Conservation (phyloP, 441 rosid genomes). For the Arabidopsis hybrid region DNA sequence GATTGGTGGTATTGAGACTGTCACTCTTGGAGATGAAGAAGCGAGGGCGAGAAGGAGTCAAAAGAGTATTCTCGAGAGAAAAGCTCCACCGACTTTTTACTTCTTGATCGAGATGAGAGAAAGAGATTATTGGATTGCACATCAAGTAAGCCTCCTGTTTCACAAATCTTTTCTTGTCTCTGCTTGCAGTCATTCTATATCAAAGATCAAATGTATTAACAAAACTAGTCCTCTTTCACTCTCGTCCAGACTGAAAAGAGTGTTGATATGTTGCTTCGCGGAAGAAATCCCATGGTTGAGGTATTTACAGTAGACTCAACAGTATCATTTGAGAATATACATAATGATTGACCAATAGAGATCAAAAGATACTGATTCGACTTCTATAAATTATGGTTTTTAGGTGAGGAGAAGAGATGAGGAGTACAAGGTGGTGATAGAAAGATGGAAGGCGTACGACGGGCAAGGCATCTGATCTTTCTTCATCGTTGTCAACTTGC, state of each 20-base stretch:
- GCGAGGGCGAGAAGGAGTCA: slow-evolving; percentile 62
- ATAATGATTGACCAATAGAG: neutral
- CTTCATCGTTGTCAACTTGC: neutral
- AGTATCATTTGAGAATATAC: neutral
- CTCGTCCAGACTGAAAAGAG: slow-evolving; percentile 68
- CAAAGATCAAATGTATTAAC: neutral
- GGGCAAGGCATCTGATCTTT: slow-evolving; percentile 46
- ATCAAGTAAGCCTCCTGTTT: slow-evolving; percentile 50
- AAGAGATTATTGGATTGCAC: slow-evolving; percentile 69
- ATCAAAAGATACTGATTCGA: slow-evolving; percentile 3
- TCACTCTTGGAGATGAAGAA: slow-evolving; percentile 73
- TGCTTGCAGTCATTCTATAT: neutral
- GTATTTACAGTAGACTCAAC: slow-evolving; percentile 37
- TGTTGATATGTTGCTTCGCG: slow-evolving; percentile 68
- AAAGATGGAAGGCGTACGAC: slow-evolving; percentile 71
- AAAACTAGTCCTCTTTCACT: neutral
- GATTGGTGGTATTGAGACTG: slow-evolving; percentile 72
- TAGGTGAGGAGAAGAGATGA: slow-evolving; percentile 65
- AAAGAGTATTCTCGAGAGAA: slow-evolving; percentile 70
- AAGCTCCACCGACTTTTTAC: slow-evolving; percentile 70
- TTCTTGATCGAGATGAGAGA: slow-evolving; percentile 77
- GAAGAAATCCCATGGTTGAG: slow-evolving; percentile 70
- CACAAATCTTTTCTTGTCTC: neutral
- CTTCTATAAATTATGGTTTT: neutral
- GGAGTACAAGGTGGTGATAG: slow-evolving; percentile 56